phyloP scores from a whole-genome alignment of 2,329 filamentous ascomycete species.

The Plenodomus biglobosus region DNA sequence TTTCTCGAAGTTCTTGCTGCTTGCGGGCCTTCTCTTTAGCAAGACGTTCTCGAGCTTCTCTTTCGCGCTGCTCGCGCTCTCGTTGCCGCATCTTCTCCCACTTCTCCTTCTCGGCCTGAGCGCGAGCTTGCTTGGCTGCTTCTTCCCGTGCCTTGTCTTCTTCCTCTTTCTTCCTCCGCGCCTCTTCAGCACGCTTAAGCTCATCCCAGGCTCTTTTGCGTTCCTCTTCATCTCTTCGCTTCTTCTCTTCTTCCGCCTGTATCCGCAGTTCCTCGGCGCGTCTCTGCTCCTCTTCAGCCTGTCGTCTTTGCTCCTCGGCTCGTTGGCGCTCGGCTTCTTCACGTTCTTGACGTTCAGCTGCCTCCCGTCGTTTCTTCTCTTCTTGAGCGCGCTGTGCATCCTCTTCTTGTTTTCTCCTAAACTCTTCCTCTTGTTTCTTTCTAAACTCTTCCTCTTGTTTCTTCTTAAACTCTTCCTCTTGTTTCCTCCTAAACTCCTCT shows the following conservation, averaged over 20 bases:
- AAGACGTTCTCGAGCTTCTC: slow-evolving; percentile 51
- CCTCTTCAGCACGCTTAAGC: slow-evolving; percentile 42
- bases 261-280: slow-evolving; percentile 54
- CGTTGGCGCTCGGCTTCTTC: not conserved
- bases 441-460: too few relatives aligned
- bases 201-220: slow-evolving; percentile 50
- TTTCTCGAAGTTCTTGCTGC: slow-evolving; percentile 47
- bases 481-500: too few relatives aligned
- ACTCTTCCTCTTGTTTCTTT: not conserved
- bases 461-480: too few relatives aligned
- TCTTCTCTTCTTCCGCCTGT: slow-evolving; percentile 32
- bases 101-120: slow-evolving; percentile 53
- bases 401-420: not conserved
- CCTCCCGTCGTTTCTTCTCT: not conserved
- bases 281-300: slow-evolving; percentile 36
- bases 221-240: slow-evolving; percentile 44
- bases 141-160: slow-evolving; percentile 53
- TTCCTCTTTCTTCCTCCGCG: slow-evolving; percentile 31
- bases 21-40: slow-evolving; percentile 45
- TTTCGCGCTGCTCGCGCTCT: slow-evolving; percentile 53
- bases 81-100: slow-evolving; percentile 54
- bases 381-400: not conserved
- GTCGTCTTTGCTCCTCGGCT: slow-evolving; percentile 48
- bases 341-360: not conserved
- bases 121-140: slow-evolving; percentile 49